phyloP scores from a whole-genome alignment of 1,139 yeast species.

The Saccharomyces hybrid region DNA sequence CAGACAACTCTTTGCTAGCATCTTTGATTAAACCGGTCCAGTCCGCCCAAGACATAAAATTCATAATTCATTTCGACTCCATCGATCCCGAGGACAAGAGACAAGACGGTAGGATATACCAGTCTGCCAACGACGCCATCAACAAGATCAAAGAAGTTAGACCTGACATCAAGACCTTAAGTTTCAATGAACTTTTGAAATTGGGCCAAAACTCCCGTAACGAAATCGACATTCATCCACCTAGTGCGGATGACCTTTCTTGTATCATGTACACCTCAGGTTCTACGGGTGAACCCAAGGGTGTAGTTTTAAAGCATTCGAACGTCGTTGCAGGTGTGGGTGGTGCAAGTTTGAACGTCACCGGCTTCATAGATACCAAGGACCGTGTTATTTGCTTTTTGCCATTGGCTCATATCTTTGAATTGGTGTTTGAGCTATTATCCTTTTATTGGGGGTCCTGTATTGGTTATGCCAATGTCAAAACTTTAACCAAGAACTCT shows the following conservation, averaged over 20 bases:
- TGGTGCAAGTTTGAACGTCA: slow-evolving; percentile 66
- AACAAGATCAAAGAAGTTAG: slow-evolving; percentile 52
- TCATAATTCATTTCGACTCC: slow-evolving; percentile 61
- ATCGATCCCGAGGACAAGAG: slow-evolving; percentile 59
- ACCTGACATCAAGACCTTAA: slow-evolving; percentile 64
- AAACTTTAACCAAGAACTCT: slow-evolving; percentile 79
- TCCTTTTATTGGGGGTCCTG: slow-evolving; percentile 84
- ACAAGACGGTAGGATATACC: slow-evolving; percentile 50
- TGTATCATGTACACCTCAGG: slow-evolving; percentile 99
- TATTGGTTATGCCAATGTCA: slow-evolving; percentile 87
- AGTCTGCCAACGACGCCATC: slow-evolving; percentile 48
- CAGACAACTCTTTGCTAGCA: slow-evolving; percentile 66
- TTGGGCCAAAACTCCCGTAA: slow-evolving; percentile 50
- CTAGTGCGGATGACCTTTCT: slow-evolving; percentile 64
- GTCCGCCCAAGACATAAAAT: slow-evolving; percentile 53
- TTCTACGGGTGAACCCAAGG: slow-evolving; percentile 95
- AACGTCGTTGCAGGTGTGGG: slow-evolving; percentile 79
- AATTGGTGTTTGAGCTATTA: slow-evolving; percentile 75
- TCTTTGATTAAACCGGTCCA: slow-evolving; percentile 66
- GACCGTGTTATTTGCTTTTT: slow-evolving; percentile 81
- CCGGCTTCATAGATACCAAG: slow-evolving; percentile 40
- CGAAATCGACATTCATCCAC: slow-evolving; percentile 35
- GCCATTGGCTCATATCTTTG: slow-evolving; percentile 95
- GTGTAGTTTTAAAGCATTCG: slow-evolving; percentile 76
- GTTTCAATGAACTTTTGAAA: slow-evolving; percentile 57